These are phyloP conservation scores for Botrytis galanthina DNA, from an alignment of 2,329 filamentous ascomycete species.

Conservation along the genomic window DNA sequence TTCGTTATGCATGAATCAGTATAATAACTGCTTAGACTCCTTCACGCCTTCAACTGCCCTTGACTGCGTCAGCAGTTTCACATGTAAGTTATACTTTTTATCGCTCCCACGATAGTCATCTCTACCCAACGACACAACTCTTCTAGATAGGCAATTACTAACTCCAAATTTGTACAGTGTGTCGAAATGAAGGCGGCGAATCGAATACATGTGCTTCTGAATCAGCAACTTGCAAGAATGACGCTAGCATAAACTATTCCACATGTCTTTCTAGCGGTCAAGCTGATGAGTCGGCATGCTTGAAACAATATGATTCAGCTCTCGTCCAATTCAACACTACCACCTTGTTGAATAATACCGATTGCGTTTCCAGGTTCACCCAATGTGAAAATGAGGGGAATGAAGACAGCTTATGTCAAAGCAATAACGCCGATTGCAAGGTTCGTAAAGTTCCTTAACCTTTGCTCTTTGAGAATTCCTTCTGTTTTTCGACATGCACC, in stretches of 20 bases:
- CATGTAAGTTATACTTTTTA: neutral
- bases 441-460: neutral
- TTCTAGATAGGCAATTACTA: neutral
- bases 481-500: neutral
- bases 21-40: constrained; percentile 25
- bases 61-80: constrained; percentile 23
- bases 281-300: constrained; percentile 20
- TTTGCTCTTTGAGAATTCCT: neutral
- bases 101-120: neutral
- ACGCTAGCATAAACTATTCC: constrained; percentile 19
- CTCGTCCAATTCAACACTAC: constrained; percentile 5
- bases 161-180: neutral
- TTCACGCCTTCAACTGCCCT: constrained; percentile 21
- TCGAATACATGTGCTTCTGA: constrained; percentile 21
- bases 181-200: constrained; percentile 17
- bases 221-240: constrained; percentile 24
- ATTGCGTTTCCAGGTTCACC: constrained; percentile 4
- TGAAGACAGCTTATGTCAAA: neutral
- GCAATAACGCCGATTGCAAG: constrained; percentile 16
- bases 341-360: neutral
- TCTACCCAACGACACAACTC: fast-evolving
- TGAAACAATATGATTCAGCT: constrained; percentile 4
- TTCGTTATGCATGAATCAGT: constrained; percentile 23
- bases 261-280: constrained; percentile 23
- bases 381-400: constrained; percentile 2